A percentile compares a stretch with the other conserved stretches of the same genome.
Evolutionary conservation across 31 red algal species (phyloP).

Genomic region (Bonnemaisonia californica): DNA sequence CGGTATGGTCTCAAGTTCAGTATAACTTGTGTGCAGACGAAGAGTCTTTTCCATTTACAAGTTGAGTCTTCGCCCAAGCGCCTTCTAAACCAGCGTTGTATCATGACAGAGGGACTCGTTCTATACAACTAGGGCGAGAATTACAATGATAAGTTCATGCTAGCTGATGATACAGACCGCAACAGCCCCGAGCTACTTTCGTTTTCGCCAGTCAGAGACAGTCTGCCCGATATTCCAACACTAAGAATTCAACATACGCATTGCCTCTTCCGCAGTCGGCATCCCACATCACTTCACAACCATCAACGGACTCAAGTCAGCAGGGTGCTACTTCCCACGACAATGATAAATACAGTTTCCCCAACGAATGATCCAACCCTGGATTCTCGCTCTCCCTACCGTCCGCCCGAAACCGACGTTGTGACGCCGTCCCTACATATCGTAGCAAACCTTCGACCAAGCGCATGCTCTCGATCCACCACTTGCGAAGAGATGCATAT

Average conservation of each 20-base stretch:
- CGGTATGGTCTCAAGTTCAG: too few relatives aligned
- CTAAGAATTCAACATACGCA: constrained; percentile 3
- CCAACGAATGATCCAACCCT: background rate
- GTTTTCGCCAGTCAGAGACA: background rate
- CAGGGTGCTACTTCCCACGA: background rate
- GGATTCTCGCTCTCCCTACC: background rate
- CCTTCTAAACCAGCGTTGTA: background rate
- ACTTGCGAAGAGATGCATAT: background rate
- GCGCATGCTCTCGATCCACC: background rate
- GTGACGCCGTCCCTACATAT: background rate
- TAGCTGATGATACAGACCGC: background rate
- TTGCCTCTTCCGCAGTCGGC: background rate
- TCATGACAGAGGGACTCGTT: background rate
- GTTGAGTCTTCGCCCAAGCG: background rate
- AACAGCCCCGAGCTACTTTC: background rate
- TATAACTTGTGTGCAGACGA: background rate
- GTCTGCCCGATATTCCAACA: background rate
- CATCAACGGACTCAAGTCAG: background rate
- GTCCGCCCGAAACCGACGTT: background rate
- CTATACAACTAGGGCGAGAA: constrained; percentile 3
- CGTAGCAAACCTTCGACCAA: background rate
- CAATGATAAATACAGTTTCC: constrained; percentile 1
- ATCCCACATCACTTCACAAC: background rate
- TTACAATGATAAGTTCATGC: background rate
- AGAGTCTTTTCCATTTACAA: constrained; percentile 1